Evolutionary conservation across 75 land plant genomes (phyloP), one percentile per base, ranked within the genome.

Genomic region (Adiantum capillusveneris): DNA sequence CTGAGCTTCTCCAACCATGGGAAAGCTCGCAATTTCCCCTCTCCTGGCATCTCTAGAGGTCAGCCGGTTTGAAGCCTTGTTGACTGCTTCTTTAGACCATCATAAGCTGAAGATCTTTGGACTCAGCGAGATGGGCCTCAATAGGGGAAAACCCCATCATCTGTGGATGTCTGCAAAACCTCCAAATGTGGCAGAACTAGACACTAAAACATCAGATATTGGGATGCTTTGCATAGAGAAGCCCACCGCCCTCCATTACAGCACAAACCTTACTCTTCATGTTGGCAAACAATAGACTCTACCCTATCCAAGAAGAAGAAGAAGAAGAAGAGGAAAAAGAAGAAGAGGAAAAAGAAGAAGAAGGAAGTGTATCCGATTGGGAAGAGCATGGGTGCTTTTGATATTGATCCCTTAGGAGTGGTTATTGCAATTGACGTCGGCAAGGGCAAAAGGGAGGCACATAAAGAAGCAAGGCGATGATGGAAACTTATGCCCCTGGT

Each of bases 401-500:
- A 25, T 3, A 53, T 6, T 5, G 55, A 53, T 25, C 55, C 55
- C 14, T 26, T 53, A 24, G 55, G 55, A 22, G 25, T 53, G 55
- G n/a, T 20, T 17, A 14, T 46, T 46, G 49, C 5, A 46, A 34
- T 9, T 34, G 37, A 34, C 9, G 9, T 9, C 7, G 7, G 37
- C 3, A 3, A 34, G 9, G 9, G 37, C 37, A 34, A 34, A 34
- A 34, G 9, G 37, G 37, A 34, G 37, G 37, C 9, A 3, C 37
- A 9, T 5, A 34, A 34, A 9, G 37, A 34, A 81, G 96, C 44
- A 97, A 94, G 76, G 75, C 78, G 25, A 83, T 75, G 51, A 88
- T 89, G 39, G 98, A 94, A 62, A 85, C 98, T 11, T 94, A 94
- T 60, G 98, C 98, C 9, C 98, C 98, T 11, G 72, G 53, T 56